Evolutionary conservation across 129 eudicot species (phyloP), one percentile per base, ranked within the genome.

Genomic region (Glebionis coronaria): DNA sequence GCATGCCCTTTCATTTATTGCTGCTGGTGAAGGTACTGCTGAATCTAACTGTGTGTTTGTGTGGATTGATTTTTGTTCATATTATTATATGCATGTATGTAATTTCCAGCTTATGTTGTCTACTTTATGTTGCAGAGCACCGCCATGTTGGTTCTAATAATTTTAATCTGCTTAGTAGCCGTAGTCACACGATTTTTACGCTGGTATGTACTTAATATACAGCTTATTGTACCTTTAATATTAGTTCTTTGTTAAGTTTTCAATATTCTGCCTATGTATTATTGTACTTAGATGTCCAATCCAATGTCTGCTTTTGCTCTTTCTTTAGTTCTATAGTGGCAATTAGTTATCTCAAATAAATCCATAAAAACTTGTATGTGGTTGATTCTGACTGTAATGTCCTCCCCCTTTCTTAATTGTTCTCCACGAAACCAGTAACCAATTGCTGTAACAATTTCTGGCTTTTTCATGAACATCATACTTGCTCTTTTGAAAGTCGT

Each of bases 91-190:
- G n/a, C n/a, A n/a, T 74, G 50, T 60, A 66, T 66, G 64, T 75
- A 50, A 23, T 46, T 11, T 44, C 18, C 51, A 63, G 40, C 59
- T 44, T 23, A 12, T 27, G 70, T 80, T 72, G 73, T 52, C 21
- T 31, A 59, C 11, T 63, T 15, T 73, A 21, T 74, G 44, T 67
- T 76, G 80, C 92, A 94, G 99, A 94, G 81, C 99, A 94, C 58
- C 99, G 99, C 0, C 99, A 93, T 68, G 97, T 94, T 57, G 97
- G 99, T 51, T 94, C 99, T 23, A 94, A 94, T 76, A 94, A 94
- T 58, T 94, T 84, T 57, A 94, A 94, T 79, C 80, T 94, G 15
- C 83, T 94, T 49, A 89, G 99, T 78, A 94, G 99, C 82, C 89
- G 97, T 23, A 94, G 99, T 71, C 99, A 87, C 78, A 94, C 99